Evolutionary conservation across 805 yeast species (phyloP).

Genomic region (Wickerhamomyces pijperi): DNA sequence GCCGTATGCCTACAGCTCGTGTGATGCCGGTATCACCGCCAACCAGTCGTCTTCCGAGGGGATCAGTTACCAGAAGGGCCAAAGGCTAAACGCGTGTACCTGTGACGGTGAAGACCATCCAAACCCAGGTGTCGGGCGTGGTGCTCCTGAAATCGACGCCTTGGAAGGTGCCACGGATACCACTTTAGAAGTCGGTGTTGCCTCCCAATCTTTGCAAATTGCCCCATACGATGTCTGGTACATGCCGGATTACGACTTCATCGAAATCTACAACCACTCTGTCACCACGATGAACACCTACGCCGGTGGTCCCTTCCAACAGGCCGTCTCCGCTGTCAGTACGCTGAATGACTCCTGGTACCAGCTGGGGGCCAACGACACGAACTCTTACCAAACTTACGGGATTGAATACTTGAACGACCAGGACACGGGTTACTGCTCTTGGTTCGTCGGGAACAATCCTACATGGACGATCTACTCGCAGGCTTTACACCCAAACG

Average conservation of each 20-base stretch:
- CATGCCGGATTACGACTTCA: constrained; percentile 73
- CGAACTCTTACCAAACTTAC: constrained; percentile 53
- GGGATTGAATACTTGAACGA: constrained; percentile 74
- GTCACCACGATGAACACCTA: constrained; percentile 77
- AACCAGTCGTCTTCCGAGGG: constrained; percentile 90
- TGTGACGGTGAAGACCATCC: constrained; percentile 84
- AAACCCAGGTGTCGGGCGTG: constrained; percentile 77
- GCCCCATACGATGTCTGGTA: constrained; percentile 97
- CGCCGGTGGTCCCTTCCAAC: constrained; percentile 89
- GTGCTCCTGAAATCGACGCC: constrained; percentile 92
- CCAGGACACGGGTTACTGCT: constrained; percentile 57
- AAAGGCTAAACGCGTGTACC: constrained; percentile 63
- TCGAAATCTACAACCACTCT: constrained; percentile 59
- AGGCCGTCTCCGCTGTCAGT: constrained; percentile 79
- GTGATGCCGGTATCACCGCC: constrained; percentile 93
- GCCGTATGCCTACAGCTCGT: constrained; percentile 82
- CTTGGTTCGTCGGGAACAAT: constrained; percentile 77
- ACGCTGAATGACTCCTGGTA: constrained; percentile 79
- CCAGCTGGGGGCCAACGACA: constrained; percentile 42
- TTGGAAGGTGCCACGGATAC: constrained; percentile 74
- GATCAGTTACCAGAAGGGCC: constrained; percentile 78
- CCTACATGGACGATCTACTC: constrained; percentile 71
- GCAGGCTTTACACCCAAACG: constrained; percentile 75
- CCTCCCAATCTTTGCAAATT: constrained; percentile 84
- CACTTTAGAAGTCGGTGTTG: constrained; percentile 36